Evolutionary conservation across 2,329 filamentous ascomycete genomes (phyloP).

Genomic region (Xylaria sp.): DNA sequence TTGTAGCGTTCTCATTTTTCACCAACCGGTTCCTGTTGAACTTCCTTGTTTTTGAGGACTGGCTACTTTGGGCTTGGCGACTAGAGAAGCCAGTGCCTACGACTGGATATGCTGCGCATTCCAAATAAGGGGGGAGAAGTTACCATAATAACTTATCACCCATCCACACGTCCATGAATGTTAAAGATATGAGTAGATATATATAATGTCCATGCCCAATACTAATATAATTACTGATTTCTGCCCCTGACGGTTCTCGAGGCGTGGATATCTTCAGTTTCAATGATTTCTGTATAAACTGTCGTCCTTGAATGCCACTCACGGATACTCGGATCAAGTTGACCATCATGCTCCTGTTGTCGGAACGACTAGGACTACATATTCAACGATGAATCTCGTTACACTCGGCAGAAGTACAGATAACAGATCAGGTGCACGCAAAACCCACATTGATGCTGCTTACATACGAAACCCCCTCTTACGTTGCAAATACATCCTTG

Average conservation of each 20-base stretch:
- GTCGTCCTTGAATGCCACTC: no score
- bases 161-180: neutral
- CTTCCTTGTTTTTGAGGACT: constrained; percentile 59
- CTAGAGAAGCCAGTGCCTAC: constrained; percentile 60
- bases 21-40: constrained; percentile 51
- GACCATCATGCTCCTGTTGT: no score
- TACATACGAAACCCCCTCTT: no score
- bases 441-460: no score
- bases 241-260: neutral
- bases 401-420: no score
- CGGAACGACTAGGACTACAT: no score
- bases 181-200: neutral
- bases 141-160: neutral
- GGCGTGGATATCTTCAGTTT: no score
- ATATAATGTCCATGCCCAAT: neutral
- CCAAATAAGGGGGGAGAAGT: constrained; percentile 5
- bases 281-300: no score
- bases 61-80: constrained; percentile 55
- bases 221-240: neutral
- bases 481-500: no score
- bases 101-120: constrained; percentile 29
- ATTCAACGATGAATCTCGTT: no score
- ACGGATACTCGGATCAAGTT: no score
- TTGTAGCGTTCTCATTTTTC: constrained; percentile 56
- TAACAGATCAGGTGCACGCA: no score